Conservation (phyloP, 2,329 filamentous ascomycete species). For the Cladobotryum protrusum region DNA sequence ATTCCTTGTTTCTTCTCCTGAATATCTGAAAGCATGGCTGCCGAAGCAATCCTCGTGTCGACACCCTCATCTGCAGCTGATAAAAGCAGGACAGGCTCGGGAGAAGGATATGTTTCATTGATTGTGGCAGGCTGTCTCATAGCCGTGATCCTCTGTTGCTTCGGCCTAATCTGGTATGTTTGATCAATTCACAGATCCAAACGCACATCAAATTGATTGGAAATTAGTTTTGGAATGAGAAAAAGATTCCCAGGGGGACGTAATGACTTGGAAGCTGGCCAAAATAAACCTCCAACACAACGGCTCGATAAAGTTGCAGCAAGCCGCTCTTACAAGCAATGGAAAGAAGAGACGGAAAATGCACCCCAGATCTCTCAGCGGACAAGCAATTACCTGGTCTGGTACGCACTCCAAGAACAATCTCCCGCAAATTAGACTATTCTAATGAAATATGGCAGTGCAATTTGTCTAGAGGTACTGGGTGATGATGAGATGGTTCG, state of each 20-base stretch:
- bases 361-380: neutral
- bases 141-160: neutral
- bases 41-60: too few relatives aligned
- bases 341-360: neutral
- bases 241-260: neutral
- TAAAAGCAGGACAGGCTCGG: too few relatives aligned
- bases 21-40: too few relatives aligned
- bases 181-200: neutral
- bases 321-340: slow-evolving; percentile 1
- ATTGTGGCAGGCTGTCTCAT: neutral
- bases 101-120: neutral
- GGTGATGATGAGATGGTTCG: slow-evolving; percentile 13
- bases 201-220: neutral
- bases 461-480: slow-evolving; percentile 15
- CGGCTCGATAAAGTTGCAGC: slow-evolving; percentile 1
- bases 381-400: neutral
- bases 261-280: neutral
- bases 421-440: too few relatives aligned
- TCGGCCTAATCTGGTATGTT: neutral
- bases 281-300: neutral
- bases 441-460: slow-evolving; percentile 3
- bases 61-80: too few relatives aligned
- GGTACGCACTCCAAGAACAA: neutral
- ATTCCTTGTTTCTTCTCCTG: too few relatives aligned
- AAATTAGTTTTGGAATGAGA: neutral